These are phyloP conservation scores for Diaporthe sp. DNA, from an alignment of 2,329 filamentous ascomycete genomes.

Conservation along the genomic window DNA sequence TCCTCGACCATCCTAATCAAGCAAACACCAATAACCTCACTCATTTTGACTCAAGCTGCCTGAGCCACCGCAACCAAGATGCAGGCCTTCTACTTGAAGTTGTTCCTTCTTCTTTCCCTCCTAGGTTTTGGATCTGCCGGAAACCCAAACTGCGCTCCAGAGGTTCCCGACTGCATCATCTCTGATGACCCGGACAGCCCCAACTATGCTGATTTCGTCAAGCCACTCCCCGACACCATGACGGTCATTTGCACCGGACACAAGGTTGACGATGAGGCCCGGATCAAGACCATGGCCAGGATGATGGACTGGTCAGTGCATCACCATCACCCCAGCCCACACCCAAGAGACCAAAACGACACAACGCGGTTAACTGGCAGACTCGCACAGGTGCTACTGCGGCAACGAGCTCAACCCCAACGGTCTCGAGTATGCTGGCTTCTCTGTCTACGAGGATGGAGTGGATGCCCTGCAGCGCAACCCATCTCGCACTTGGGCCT, in stretches of 20 bases:
- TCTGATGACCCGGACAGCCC: background rate
- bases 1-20: background rate
- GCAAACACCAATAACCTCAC: background rate
- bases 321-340: background rate
- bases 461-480: background rate
- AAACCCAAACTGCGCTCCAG: background rate
- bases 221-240: background rate
- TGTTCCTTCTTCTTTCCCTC: background rate
- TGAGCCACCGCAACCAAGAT: background rate
- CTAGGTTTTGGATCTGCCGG: background rate
- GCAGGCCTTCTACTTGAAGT: background rate
- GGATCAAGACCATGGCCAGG: background rate
- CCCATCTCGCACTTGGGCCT: background rate
- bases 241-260: background rate
- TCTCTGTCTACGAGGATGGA: background rate
- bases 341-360: background rate
- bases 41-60: background rate
- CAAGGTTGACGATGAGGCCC: background rate
- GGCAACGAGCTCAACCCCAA: background rate
- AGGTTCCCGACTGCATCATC: background rate
- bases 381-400: background rate
- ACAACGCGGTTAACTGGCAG: background rate
- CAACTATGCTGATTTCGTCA: background rate
- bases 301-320: slow-evolving; percentile 14
- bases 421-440: background rate